phyloP scores from a whole-genome alignment of 116 monocot genomes.

The Cymodocea nodosa region DNA sequence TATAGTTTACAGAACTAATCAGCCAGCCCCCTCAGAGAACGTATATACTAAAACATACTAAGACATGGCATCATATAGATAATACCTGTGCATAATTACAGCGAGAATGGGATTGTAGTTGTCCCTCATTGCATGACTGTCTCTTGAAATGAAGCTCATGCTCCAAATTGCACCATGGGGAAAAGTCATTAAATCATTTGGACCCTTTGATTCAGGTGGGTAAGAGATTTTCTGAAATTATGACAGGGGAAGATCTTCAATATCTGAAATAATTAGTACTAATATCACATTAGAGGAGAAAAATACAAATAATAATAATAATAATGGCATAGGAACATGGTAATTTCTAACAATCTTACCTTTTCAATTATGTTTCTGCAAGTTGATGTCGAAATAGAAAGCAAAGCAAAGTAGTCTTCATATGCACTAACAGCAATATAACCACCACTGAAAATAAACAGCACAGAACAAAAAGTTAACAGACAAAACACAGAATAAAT shows the following conservation, averaged over 20 bases:
- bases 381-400: slow-evolving; percentile 42
- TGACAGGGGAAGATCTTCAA: slow-evolving; percentile 20
- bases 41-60: no score
- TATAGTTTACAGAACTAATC: no score
- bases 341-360: slow-evolving; percentile 27
- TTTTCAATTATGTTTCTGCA: slow-evolving; percentile 36
- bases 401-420: slow-evolving; percentile 59
- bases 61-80: neutral
- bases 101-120: slow-evolving; percentile 54
- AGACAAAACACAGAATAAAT: neutral
- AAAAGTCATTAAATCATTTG: slow-evolving; percentile 10
- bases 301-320: slow-evolving; percentile 8
- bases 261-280: slow-evolving; percentile 54
- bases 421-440: slow-evolving; percentile 88
- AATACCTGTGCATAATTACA: slow-evolving; percentile 67
- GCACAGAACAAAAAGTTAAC: neutral
- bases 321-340: neutral
- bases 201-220: slow-evolving; percentile 57
- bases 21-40: no score
- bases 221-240: slow-evolving; percentile 87
- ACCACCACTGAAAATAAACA: slow-evolving; percentile 40
- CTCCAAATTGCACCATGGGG: slow-evolving; percentile 90
- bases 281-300: slow-evolving; percentile 30
- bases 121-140: slow-evolving; percentile 17
- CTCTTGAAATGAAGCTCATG: slow-evolving; percentile 83